Base-by-base conservation (phyloP, 371 early-diverging fungal genomes). In the Mortierella sp. region DNA sequence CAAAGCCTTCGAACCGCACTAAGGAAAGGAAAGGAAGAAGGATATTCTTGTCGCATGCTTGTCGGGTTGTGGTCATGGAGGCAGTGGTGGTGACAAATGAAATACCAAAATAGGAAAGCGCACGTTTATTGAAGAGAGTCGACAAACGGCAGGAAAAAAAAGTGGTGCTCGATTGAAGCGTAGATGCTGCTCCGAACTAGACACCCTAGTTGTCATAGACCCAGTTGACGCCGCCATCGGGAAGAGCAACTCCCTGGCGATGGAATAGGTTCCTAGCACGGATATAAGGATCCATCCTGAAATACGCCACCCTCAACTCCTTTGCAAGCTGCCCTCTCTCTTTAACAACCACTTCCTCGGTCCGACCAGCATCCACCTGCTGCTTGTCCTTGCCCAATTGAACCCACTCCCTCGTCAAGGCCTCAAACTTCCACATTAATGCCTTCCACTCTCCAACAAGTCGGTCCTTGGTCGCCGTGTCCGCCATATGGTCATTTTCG, bases 401-500 rank as follows among this genome's bases (percentile, higher is more conserved):
- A 46, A 86, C 64, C 86, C 83, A 86, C 57, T 76, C 71, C 31
- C 76, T 75, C 19, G 74, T 86, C 67, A 79, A 26, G 16, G 59
- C 71, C 57, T 83, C 84, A 73, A 86, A 86, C 51, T 77, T 76
- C 73, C 51, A 40, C 64, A 77, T 71, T 48, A 59, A 19, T 4
- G 77, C 77, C 77, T 77, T 77, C 77, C 77, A 77, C 50, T 77
- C 77, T 2, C 57, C 77, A 19, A 72, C 77, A 31, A 72, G 53
- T 13, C 43, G 55, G 34, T 77, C 72, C 64, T 77, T 72, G 40
- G 77, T 72, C 44, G 50, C 72, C 6, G 59, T 71, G 59, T 77
- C 77, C 5, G 59, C 72, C 90, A 90, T 90, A 9, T 79, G 77
- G 51, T 69, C 71, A 57, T 82, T 80, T 55, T 88, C 88, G 0